These are phyloP conservation scores for Casuarina cunninghamiana DNA, from an alignment of 306 rosid species.

Conservation along the genomic window DNA sequence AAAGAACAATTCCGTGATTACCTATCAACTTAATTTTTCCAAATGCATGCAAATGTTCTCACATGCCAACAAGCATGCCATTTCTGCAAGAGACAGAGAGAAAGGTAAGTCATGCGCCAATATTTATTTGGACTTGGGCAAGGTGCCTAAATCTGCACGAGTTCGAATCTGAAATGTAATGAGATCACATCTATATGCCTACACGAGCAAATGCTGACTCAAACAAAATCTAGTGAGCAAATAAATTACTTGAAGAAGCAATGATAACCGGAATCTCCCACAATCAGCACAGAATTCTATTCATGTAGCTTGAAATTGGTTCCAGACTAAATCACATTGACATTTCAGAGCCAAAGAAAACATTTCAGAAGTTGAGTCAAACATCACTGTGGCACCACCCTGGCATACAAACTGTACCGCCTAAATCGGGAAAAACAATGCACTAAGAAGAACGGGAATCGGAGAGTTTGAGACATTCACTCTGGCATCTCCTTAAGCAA, in stretches of 20 bases:
- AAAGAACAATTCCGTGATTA: background rate
- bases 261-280: background rate
- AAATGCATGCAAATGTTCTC: background rate
- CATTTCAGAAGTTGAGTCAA: background rate
- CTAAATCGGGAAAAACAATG: background rate
- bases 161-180: background rate
- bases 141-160: background rate
- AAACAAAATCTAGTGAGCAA: background rate
- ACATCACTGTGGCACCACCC: background rate
- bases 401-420: background rate
- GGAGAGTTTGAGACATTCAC: conserved; percentile 86
- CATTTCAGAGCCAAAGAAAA: background rate
- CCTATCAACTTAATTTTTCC: background rate
- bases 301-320: background rate
- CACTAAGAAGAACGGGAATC: conserved; percentile 55
- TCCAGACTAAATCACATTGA: background rate
- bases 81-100: background rate
- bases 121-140: background rate
- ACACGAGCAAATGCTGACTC: background rate
- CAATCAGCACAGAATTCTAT: background rate
- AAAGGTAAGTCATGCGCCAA: background rate
- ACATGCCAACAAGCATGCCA: background rate
- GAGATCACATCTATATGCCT: background rate
- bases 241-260: background rate
- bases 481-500: conserved; percentile 92